Base-by-base conservation (phyloP, 495 filamentous ascomycete genomes). In the Penicillium longicatenatum region DNA sequence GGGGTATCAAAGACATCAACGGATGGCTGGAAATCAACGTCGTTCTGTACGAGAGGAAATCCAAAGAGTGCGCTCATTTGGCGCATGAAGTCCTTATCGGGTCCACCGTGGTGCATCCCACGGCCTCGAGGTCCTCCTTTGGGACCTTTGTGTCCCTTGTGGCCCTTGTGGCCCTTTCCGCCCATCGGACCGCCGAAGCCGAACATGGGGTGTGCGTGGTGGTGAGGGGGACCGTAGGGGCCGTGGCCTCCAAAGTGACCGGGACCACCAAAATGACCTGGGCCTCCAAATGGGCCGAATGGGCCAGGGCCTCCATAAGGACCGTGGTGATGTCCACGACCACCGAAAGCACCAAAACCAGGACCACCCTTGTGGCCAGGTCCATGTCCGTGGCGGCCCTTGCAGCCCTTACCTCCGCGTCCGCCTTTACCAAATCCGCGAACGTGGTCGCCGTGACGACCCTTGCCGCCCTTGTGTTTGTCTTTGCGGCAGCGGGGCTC, bases 1-100 rank as follows among this genome's bases (percentile, higher is more conserved):
- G 80, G 71, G 11, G 87, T 88, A 67, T 86, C 82, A 76, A 93
- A 93, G 55, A 92, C 74, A 59, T 93, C 89, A 49, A 85, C 78
- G 4, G 83, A 79, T 5, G 90, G 91, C 6, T 63, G 66, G 67
- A 92, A 92, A 57, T 82, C 80, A 10, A 64, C 52, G 66, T 67
- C 22, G 22, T 68, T 44, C n/a, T 54, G 47, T 54, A 50, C 53
- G 47, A 68, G 19, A 48, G 66, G 52, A 51, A 70, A 47, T 8
- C 62, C 66, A 26, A 78, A 76, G 39, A 77, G 72, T 37, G 68
- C 55, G 41, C 66, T 70, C 21, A 75, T 63, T 33, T 68, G 66
- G 50, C 64, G 64, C 60, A 75, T 70, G 63, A 73, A 74, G 50
- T 62, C 54, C 31, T 61, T 60, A 45, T 50, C 58, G 24, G 53